Evolutionary conservation across 192 early-diverging fungal genomes (phyloP).

Genomic region (Coemansia sp.): DNA sequence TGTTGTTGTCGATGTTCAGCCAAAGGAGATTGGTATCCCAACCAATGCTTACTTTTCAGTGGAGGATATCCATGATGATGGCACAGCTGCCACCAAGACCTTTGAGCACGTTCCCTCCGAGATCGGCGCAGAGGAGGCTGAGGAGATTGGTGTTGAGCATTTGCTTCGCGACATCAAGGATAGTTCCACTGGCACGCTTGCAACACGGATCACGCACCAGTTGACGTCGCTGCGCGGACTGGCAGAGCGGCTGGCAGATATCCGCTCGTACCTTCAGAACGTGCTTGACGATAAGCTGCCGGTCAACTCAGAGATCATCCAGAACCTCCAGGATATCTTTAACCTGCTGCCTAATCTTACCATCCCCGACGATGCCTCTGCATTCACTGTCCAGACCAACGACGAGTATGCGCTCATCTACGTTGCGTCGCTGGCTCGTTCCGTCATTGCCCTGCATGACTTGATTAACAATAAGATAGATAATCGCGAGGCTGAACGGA

Average conservation of each 20-base stretch:
- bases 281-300: slow-evolving; percentile 86
- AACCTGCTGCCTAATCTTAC: slow-evolving; percentile 94
- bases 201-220: slow-evolving; percentile 91
- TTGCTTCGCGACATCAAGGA: slow-evolving; percentile 98
- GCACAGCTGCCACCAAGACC: slow-evolving; percentile 94
- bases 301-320: slow-evolving; percentile 95
- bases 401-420: slow-evolving; percentile 96
- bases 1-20: slow-evolving; percentile 97
- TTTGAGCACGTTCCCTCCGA: slow-evolving; percentile 95
- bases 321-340: slow-evolving; percentile 98
- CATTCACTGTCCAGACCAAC: slow-evolving; percentile 93
- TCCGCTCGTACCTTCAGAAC: slow-evolving; percentile 85
- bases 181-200: slow-evolving; percentile 91
- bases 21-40: slow-evolving; percentile 89
- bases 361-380: slow-evolving; percentile 72
- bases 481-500: slow-evolving; percentile 61
- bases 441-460: slow-evolving; percentile 96
- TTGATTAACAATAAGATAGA: slow-evolving; percentile 98
- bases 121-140: slow-evolving; percentile 99
- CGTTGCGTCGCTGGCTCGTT: slow-evolving; percentile 85
- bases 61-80: slow-evolving; percentile 98
- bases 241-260: slow-evolving; percentile 81
- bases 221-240: slow-evolving; percentile 90
- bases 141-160: slow-evolving; percentile 99
- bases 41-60: slow-evolving; percentile 98